phyloP scores from a whole-genome alignment of 371 early-diverging fungal species.

The Nematocida sp. region DNA sequence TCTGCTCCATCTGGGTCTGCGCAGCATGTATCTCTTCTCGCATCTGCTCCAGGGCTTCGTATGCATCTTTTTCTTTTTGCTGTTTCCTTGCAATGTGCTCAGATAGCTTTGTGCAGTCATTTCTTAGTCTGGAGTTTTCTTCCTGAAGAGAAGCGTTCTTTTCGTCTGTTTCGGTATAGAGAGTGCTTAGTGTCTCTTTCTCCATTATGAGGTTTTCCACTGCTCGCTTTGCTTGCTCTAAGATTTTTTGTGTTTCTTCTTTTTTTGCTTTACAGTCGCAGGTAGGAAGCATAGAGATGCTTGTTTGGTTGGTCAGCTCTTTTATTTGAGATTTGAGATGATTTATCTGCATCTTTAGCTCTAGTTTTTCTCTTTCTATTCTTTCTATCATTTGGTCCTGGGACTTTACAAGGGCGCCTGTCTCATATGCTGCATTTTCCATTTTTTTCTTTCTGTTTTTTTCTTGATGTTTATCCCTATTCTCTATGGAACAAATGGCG shows the following conservation, averaged over 20 bases:
- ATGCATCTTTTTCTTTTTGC: conserved; percentile 9
- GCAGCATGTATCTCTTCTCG: conserved; percentile 24
- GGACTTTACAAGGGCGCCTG: conserved; percentile 27
- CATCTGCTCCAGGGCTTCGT: conserved; percentile 13
- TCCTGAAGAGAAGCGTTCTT: conserved; percentile 5
- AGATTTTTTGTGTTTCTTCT: conserved; percentile 33
- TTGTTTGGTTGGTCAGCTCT: conserved; percentile 44
- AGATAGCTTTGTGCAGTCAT: conserved; percentile 47
- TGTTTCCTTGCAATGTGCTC: conserved; percentile 31
- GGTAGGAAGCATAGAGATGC: conserved; percentile 22
- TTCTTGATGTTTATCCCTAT: conserved; percentile 55
- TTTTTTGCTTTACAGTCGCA: conserved; percentile 50
- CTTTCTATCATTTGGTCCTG: conserved; percentile 22
- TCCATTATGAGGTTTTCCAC: conserved; percentile 18
- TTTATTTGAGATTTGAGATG: conserved; percentile 27
- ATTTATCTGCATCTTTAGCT: conserved; percentile 46
- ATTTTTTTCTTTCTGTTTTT: conserved; percentile 27
- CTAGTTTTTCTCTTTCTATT: conserved; percentile 49
- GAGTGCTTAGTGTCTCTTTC: conserved; percentile 1
- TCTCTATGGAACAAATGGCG: conserved; percentile 62
- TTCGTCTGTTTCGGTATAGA: not conserved
- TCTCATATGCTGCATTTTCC: not conserved
- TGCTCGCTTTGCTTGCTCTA: conserved; percentile 28
- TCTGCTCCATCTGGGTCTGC: conserved; percentile 19
- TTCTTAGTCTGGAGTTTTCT: conserved; percentile 17